These are phyloP conservation scores for Talaromyces sp. DNA, from an alignment of 2,329 filamentous ascomycete genomes.

Conservation along the genomic window DNA sequence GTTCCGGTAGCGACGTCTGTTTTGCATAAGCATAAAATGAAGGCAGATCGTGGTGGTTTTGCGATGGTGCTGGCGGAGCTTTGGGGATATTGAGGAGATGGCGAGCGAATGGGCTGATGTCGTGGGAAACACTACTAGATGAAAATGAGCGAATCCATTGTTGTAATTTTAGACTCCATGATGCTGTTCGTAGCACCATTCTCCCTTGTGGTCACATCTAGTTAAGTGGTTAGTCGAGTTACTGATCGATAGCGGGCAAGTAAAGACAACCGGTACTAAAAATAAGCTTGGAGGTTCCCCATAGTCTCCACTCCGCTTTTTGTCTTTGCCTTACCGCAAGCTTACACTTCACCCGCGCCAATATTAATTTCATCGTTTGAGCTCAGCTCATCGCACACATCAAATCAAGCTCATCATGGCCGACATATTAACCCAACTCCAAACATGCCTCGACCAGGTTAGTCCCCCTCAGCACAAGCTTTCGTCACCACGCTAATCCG, in stretches of 20 bases:
- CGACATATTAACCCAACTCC: conserved; percentile 49
- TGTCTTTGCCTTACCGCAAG: background rate
- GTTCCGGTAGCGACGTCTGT: conserved; percentile 33
- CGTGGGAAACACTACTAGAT: conserved; percentile 5
- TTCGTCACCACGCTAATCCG: background rate
- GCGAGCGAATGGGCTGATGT: conserved; percentile 29
- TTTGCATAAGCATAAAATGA: conserved; percentile 42
- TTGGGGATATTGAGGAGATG: conserved; percentile 37
- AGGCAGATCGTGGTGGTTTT: conserved; percentile 35
- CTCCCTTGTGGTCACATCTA: conserved; percentile 1
- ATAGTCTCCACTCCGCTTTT: background rate
- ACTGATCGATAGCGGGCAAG: background rate
- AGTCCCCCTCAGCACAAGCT: background rate
- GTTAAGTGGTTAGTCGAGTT: background rate
- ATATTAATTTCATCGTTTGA: too few relatives aligned
- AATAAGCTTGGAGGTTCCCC: background rate
- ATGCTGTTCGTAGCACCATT: background rate
- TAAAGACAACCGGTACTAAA: background rate
- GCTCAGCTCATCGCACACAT: too few relatives aligned
- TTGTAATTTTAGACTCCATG: background rate
- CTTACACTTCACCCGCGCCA: background rate
- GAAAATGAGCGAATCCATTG: conserved; percentile 12
- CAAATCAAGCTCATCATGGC: conserved; percentile 31
- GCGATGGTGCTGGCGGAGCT: conserved; percentile 32
- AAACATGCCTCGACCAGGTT: conserved; percentile 51